Conservation (phyloP, 306 rosid species). For the Citrullus mucosospermus region DNA sequence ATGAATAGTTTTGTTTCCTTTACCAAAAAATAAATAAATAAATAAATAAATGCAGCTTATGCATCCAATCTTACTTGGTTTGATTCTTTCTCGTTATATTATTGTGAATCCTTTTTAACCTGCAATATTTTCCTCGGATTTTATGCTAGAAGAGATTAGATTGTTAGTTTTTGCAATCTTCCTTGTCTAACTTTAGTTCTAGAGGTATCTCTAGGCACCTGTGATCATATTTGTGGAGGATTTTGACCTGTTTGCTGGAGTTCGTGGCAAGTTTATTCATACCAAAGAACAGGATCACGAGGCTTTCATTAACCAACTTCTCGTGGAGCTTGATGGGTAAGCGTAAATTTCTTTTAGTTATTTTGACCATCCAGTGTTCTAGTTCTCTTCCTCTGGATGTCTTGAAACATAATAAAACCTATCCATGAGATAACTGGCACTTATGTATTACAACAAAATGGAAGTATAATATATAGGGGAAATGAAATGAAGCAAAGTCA, state of each 20-base stretch:
- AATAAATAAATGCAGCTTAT: no score
- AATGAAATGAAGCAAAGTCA: not conserved
- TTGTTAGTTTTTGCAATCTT: slow-evolving; percentile 8
- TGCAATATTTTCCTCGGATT: not conserved
- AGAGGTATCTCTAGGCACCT: slow-evolving; percentile 55
- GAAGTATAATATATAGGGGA: not conserved
- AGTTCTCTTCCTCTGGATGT: not conserved
- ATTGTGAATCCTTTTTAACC: not conserved
- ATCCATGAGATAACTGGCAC: not conserved
- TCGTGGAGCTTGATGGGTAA: slow-evolving; percentile 99
- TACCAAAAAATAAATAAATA: no score
- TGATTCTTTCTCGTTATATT: not conserved
- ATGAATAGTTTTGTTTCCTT: no score
- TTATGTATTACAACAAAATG: not conserved
- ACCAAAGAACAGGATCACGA: slow-evolving; percentile 96
- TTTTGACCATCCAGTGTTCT: not conserved
- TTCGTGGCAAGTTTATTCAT: slow-evolving; percentile 76
- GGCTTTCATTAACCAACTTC: slow-evolving; percentile 94
- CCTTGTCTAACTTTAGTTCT: slow-evolving; percentile 18
- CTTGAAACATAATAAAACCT: not conserved
- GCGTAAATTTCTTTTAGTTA: not conserved
- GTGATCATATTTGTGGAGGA: slow-evolving; percentile 96
- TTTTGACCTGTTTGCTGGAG: slow-evolving; percentile 97
- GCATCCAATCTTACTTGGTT: not conserved
- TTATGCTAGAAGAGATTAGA: not conserved